These are phyloP conservation scores for Prosopis cineraria DNA, from an alignment of 306 rosid genomes.

Conservation along the genomic window DNA sequence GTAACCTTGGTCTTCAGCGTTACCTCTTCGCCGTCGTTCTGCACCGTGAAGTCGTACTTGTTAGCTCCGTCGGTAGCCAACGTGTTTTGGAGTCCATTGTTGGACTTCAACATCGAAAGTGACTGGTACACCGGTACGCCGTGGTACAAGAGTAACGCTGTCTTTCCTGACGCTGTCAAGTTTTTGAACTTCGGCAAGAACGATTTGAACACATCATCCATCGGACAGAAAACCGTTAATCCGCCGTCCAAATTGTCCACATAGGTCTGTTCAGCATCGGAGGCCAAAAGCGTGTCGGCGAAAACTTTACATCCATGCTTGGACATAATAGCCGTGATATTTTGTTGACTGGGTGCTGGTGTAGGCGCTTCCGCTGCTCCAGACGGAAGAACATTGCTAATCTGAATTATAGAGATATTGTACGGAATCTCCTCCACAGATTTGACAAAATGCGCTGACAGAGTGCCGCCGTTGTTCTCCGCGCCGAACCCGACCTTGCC, in stretches of 20 bases:
- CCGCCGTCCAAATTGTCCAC: slow-evolving; percentile 61
- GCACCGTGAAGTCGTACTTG: slow-evolving; percentile 72
- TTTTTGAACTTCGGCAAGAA: slow-evolving; percentile 76
- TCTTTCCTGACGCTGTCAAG: slow-evolving; percentile 56
- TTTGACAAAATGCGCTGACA: slow-evolving; percentile 63
- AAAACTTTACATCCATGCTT: slow-evolving; percentile 75
- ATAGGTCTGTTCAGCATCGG: slow-evolving; percentile 48
- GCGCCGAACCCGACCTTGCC: slow-evolving; percentile 85
- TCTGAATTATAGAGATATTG: slow-evolving; percentile 80
- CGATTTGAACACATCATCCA: slow-evolving; percentile 61
- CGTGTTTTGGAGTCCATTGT: slow-evolving; percentile 68
- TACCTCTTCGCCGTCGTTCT: slow-evolving; percentile 77
- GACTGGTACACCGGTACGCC: slow-evolving; percentile 72
- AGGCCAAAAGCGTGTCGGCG: slow-evolving; percentile 54
- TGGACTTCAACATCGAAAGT: slow-evolving; percentile 55
- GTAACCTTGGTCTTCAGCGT: slow-evolving; percentile 56
- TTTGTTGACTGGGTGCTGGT: slow-evolving; percentile 60
- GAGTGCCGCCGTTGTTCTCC: slow-evolving; percentile 53
- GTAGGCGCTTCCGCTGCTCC: slow-evolving; percentile 73
- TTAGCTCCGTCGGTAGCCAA: slow-evolving; percentile 80
- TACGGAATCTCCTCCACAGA: slow-evolving; percentile 73
- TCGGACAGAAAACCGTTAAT: slow-evolving; percentile 74
- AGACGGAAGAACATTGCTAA: slow-evolving; percentile 68
- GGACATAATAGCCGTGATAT: slow-evolving; percentile 66
- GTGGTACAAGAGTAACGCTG: slow-evolving; percentile 64